Percentiles rank a stretch among this genome's conserved stretches.
Evolutionary conservation across 2,329 filamentous ascomycete genomes (phyloP).

Genomic region (Ascosphaera apis): DNA sequence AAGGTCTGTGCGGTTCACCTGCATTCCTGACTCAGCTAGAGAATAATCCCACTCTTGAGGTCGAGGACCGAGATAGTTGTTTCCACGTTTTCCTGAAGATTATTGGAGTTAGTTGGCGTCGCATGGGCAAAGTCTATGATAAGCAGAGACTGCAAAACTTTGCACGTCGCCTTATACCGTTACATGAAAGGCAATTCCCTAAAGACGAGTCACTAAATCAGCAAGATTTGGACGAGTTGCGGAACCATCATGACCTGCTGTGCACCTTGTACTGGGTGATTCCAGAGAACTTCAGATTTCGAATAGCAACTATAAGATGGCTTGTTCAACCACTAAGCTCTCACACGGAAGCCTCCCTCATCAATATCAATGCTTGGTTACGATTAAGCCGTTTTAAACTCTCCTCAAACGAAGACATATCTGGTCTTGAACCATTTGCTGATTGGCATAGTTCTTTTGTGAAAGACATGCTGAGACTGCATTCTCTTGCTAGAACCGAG

Average conservation of each 20-base stretch:
- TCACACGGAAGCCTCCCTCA: slow-evolving; percentile 34
- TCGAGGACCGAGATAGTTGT: slow-evolving; percentile 26
- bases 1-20: slow-evolving; percentile 29
- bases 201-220: slow-evolving; percentile 32
- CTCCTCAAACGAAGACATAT: slow-evolving; percentile 25
- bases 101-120: slow-evolving; percentile 26
- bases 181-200: slow-evolving; percentile 35
- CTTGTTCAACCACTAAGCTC: slow-evolving; percentile 34
- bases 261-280: slow-evolving; percentile 36
- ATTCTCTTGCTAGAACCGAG: slow-evolving; percentile 32
- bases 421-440: slow-evolving; percentile 25
- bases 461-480: slow-evolving; percentile 29
- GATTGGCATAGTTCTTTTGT: slow-evolving; percentile 33
- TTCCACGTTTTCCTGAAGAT: slow-evolving; percentile 38
- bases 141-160: slow-evolving; percentile 33
- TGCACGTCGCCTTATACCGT: slow-evolving; percentile 34
- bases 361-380: slow-evolving; percentile 35
- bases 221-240: slow-evolving; percentile 31
- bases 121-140: slow-evolving; percentile 23
- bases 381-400: slow-evolving; percentile 33
- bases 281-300: slow-evolving; percentile 29
- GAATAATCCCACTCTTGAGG: slow-evolving; percentile 19
- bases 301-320: slow-evolving; percentile 26
- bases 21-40: slow-evolving; percentile 29
- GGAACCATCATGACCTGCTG: slow-evolving; percentile 39